Conservation (phyloP, 139 green algal genomes). For the Tetradesmus lagerheimii region DNA sequence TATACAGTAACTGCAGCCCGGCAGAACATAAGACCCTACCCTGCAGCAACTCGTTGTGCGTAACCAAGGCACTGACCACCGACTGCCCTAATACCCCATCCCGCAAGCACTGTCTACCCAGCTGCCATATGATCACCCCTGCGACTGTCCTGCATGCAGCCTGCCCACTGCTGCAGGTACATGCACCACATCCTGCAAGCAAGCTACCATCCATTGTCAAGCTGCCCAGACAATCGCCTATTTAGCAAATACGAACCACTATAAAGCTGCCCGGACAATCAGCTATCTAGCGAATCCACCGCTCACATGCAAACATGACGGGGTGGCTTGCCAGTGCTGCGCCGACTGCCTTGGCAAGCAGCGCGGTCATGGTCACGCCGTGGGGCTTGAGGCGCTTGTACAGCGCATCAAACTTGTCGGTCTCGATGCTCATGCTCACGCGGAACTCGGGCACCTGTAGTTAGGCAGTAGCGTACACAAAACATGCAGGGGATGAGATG, state of each 20-base stretch:
- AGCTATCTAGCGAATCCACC: too few species aligned
- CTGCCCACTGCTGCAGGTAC: neutral
- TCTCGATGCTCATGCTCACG: constrained; percentile 92
- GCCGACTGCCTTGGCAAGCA: constrained; percentile 96
- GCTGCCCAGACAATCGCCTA: too few species aligned
- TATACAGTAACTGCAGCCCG: too few species aligned
- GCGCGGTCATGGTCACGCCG: constrained; percentile 98
- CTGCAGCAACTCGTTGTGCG: too few species aligned
- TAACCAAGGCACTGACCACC: too few species aligned
- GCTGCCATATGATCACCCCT: too few species aligned
- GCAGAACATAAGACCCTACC: too few species aligned
- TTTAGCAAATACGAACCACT: too few species aligned
- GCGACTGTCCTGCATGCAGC: too few species aligned
- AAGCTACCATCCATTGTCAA: neutral
- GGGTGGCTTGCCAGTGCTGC: constrained; percentile 93
- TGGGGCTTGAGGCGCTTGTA: constrained; percentile 98
- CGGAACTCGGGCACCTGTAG: constrained; percentile 94
- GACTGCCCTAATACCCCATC: too few species aligned
- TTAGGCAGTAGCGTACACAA: neutral
- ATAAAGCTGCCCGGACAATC: too few species aligned
- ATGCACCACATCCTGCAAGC: neutral
- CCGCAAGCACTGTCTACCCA: too few species aligned
- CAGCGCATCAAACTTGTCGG: constrained; percentile 94
- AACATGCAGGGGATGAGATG: neutral
- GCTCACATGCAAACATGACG: constrained; percentile 87